Evolutionary conservation across 1,284 basidiomycete species (phyloP), one percentile per base, ranked within the genome.

Genomic region (Peniophora sp.): DNA sequence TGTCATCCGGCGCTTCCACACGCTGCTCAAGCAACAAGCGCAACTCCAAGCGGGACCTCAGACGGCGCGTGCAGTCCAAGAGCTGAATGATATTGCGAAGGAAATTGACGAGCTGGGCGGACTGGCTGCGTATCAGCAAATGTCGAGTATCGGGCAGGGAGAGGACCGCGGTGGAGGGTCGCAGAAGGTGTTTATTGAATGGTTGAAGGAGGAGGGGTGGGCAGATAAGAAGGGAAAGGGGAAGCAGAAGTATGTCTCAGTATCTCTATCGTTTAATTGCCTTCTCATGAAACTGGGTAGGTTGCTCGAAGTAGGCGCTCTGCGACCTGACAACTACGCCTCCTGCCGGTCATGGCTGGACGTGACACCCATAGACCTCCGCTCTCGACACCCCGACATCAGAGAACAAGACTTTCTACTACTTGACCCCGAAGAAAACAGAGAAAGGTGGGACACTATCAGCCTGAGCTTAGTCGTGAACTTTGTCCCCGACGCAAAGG

Each of bases 401-500:
- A 27, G 70, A 8, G 82, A 93, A 62, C 89, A 92, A 63, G 89
- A 95, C 62, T 94, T 94, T 58, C 64, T 94, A 45, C 62, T 75
- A 20, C 71, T 89, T 67, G 72, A 81, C 54, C 61, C 66, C 52
- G 62, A 59, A 1, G 65, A 74, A 51, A 68, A 84, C 56, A 60
- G 64, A 1, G 69, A 65, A 50, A 72, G 70, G 57, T 94, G 90
- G 83, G 85, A 91, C 59, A 59, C 84, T 18, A 76, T 94, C 52
- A 92, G 88, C 62, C 76, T 92, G 24, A 92, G 89, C 60, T 68
- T 95, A 24, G 92, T 95, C 3, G 65, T 95, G 2, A 95, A 95
- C 60, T 95, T 93, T 62, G 88, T 92, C 0, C 83, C 88, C n/a
- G 77, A 83, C 27, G 70, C 85, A 0, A 69, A 69, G 49, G 81